Evolutionary conservation across 495 filamentous ascomycete genomes (phyloP).

Genomic region (Annulohypoxylon bovei): DNA sequence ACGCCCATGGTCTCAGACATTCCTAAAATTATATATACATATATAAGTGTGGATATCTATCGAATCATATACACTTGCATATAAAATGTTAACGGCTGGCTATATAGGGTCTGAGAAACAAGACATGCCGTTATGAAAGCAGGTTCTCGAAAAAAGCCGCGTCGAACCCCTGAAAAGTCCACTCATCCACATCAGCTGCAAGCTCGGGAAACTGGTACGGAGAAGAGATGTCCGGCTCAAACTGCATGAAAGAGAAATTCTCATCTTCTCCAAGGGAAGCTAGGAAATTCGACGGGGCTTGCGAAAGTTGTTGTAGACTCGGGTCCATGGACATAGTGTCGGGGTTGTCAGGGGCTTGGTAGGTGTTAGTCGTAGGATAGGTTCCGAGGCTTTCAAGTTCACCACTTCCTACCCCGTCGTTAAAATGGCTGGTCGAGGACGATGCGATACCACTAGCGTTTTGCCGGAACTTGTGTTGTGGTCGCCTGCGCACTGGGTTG

Average conservation of each 20-base stretch:
- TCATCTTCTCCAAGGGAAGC: conserved; percentile 24
- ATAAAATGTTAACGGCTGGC: not conserved
- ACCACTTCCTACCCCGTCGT: not conserved
- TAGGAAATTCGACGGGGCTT: conserved; percentile 8
- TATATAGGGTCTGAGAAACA: not conserved
- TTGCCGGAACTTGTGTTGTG: conserved; percentile 8
- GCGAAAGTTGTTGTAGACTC: conserved; percentile 5
- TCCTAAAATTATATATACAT: conserved; percentile 36
- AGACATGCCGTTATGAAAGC: conserved; percentile 26
- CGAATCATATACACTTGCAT: conserved; percentile 1
- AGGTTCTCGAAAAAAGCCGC: conserved; percentile 50
- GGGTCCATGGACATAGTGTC: conserved; percentile 5
- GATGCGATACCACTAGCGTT: not conserved
- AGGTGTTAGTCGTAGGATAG: not conserved
- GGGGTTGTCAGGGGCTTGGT: not conserved
- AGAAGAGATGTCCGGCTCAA: conserved; percentile 37
- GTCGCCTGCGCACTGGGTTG: conserved; percentile 40
- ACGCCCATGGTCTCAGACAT: conserved; percentile 3
- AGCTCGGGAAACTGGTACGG: conserved; percentile 40
- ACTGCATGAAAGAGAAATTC: conserved; percentile 48
- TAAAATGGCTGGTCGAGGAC: not conserved
- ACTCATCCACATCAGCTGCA: conserved; percentile 51
- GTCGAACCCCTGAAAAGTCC: conserved; percentile 56
- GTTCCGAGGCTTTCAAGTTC: not conserved
- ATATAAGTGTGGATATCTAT: conserved; percentile 22